Percentiles rank a stretch among this genome's conserved stretches.
Conservation (phyloP, 2,329 filamentous ascomycete genomes). For the Purpureocillium takamizusanense region DNA sequence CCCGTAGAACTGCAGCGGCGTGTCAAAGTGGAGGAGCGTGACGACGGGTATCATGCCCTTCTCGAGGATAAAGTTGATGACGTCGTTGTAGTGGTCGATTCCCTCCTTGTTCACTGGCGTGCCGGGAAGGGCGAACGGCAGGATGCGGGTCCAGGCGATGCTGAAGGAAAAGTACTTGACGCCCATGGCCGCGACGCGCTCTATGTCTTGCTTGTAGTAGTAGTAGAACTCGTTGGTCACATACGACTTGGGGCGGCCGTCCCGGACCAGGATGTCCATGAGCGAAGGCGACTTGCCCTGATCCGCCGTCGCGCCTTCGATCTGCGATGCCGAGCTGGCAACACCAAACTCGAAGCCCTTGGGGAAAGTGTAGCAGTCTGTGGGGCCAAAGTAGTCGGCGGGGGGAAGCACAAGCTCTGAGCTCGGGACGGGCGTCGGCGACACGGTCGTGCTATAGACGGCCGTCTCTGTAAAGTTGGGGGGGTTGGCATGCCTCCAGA, state of each 20-base stretch:
- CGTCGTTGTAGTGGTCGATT: slow-evolving; percentile 43
- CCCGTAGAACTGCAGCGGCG: slow-evolving; percentile 31
- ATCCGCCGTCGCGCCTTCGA: slow-evolving; percentile 35
- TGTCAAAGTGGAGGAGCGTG: slow-evolving; percentile 41
- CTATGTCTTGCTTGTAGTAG: slow-evolving; percentile 47
- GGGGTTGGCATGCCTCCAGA: slow-evolving; percentile 23
- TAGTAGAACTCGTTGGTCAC: slow-evolving; percentile 43
- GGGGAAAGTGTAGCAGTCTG: slow-evolving; percentile 40
- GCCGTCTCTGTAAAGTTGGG: slow-evolving; percentile 22
- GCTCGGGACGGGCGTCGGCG: slow-evolving; percentile 43
- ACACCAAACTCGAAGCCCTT: slow-evolving; percentile 39
- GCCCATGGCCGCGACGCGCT: slow-evolving; percentile 40
- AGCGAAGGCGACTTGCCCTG: slow-evolving; percentile 33
- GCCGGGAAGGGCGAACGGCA: slow-evolving; percentile 40
- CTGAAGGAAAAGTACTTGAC: slow-evolving; percentile 42
- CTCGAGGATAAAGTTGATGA: slow-evolving; percentile 38
- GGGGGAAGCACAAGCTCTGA: slow-evolving; percentile 48
- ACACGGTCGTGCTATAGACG: slow-evolving; percentile 37
- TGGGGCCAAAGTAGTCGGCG: slow-evolving; percentile 36
- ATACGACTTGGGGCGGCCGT: slow-evolving; percentile 18
- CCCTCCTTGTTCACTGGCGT: slow-evolving; percentile 42
- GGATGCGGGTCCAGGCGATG: slow-evolving; percentile 41
- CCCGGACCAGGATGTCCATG: slow-evolving; percentile 28
- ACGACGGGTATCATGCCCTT: slow-evolving; percentile 40
- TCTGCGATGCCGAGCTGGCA: slow-evolving; percentile 33